These are phyloP conservation scores for Haberlea rhodopensis DNA, from an alignment of 257 asterid genomes.

Conservation along the genomic window DNA sequence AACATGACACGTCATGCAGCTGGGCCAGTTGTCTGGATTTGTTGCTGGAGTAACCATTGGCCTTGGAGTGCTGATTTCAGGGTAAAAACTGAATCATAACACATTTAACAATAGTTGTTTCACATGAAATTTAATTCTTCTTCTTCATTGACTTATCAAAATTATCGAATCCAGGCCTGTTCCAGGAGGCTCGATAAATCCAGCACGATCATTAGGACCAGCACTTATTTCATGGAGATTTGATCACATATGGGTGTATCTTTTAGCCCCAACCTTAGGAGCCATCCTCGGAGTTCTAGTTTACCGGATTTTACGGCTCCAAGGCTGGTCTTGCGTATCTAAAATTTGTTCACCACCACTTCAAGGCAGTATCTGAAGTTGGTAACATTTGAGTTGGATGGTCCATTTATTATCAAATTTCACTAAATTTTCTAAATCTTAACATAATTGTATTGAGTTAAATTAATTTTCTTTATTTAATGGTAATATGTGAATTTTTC, in stretches of 20 bases:
- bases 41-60: constrained; percentile 68
- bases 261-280: constrained; percentile 72
- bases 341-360: constrained; percentile 11
- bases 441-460: no score
- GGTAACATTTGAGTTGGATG: not conserved
- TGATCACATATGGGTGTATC: constrained; percentile 65
- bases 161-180: constrained; percentile 53
- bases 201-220: constrained; percentile 94
- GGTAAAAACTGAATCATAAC: constrained; percentile 38
- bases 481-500: no score
- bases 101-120: not conserved
- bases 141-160: not conserved
- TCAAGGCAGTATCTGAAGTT: constrained; percentile 17
- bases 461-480: no score
- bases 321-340: constrained; percentile 70
- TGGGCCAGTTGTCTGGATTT: constrained; percentile 53
- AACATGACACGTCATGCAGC: constrained; percentile 33
- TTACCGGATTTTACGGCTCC: constrained; percentile 61
- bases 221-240: constrained; percentile 74
- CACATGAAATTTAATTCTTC: not conserved
- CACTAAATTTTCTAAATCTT: no score
- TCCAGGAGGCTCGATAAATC: constrained; percentile 94
- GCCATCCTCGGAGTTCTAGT: constrained; percentile 58
- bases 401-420: no score
- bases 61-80: constrained; percentile 81